A percentile compares a stretch with the other conserved stretches of the same genome.
Evolutionary conservation across 495 filamentous ascomycete species (phyloP).

Genomic region (Podospora comata): DNA sequence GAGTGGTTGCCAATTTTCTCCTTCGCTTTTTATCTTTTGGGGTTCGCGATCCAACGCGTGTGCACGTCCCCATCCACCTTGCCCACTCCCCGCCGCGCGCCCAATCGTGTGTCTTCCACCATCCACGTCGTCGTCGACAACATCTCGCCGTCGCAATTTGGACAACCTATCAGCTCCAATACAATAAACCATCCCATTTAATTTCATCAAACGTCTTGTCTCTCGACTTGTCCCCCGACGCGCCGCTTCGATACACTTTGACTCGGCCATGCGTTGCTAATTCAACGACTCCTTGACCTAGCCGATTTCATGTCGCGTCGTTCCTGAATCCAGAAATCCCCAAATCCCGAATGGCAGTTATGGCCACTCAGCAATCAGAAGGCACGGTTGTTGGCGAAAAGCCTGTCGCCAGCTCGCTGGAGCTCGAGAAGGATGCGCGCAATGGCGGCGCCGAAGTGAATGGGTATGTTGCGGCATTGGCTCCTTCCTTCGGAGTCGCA

Average conservation of each 20-base stretch:
- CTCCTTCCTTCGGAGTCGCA: conserved; percentile 3
- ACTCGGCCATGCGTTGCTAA: conserved; percentile 23
- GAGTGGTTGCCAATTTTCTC: conserved; percentile 32
- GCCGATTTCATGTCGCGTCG: conserved; percentile 35
- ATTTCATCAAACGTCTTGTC: background rate
- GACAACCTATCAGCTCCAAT: background rate
- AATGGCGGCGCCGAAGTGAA: conserved; percentile 29
- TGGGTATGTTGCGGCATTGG: conserved; percentile 28
- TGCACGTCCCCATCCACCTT: conserved; percentile 29
- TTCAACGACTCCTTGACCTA: background rate
- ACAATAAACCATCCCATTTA: too few species aligned
- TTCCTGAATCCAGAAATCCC: conserved; percentile 10
- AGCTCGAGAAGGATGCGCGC: conserved; percentile 39
- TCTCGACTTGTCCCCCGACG: background rate
- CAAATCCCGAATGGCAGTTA: conserved; percentile 48
- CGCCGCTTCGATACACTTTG: background rate
- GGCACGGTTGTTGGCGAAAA: conserved; percentile 47
- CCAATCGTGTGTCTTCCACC: conserved; percentile 6
- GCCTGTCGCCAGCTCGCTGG: conserved; percentile 45
- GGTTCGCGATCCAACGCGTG: conserved; percentile 32
- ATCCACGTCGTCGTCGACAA: conserved; percentile 20
- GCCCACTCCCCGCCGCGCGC: conserved; percentile 18
- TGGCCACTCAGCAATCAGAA: conserved; percentile 53
- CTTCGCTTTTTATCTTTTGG: conserved; percentile 21
- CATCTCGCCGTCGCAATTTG: conserved; percentile 8